phyloP scores from a whole-genome alignment of 2,329 filamentous ascomycete species.

The Sordariomycetes sp. region DNA sequence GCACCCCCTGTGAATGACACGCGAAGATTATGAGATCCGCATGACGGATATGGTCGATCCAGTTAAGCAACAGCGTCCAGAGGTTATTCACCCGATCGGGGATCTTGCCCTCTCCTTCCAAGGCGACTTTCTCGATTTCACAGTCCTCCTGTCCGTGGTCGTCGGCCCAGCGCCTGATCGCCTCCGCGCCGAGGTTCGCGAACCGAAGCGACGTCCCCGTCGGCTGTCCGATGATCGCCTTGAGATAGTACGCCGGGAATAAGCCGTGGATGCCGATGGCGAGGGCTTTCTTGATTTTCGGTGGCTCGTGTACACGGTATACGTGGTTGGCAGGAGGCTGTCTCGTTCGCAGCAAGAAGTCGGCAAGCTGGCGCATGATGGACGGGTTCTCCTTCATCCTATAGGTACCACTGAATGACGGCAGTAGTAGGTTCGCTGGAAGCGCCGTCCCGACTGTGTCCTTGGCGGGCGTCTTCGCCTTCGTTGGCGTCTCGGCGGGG shows the following conservation, averaged over 20 bases:
- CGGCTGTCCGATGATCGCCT: slow-evolving; percentile 87
- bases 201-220: slow-evolving; percentile 94
- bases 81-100: slow-evolving; percentile 80
- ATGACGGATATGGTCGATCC: slow-evolving; percentile 79
- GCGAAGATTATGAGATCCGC: slow-evolving; percentile 89
- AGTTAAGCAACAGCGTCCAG: slow-evolving; percentile 90
- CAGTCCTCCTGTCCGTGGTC: slow-evolving; percentile 60
- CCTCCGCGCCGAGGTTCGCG: slow-evolving; percentile 73
- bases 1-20: slow-evolving; percentile 92
- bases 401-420: slow-evolving; percentile 61
- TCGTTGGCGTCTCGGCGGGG: slow-evolving; percentile 1
- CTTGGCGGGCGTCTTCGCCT: slow-evolving; percentile 22
- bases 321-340: slow-evolving; percentile 58
- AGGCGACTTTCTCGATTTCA: slow-evolving; percentile 84
- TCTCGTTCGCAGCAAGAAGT: slow-evolving; percentile 44
- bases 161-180: slow-evolving; percentile 75
- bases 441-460: slow-evolving; percentile 3
- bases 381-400: slow-evolving; percentile 56
- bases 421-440: slow-evolving; percentile 55
- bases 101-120: slow-evolving; percentile 92
- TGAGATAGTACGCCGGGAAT: slow-evolving; percentile 77
- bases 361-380: slow-evolving; percentile 54
- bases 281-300: slow-evolving; percentile 71
- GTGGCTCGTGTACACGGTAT: slow-evolving; percentile 55
- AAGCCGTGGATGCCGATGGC: slow-evolving; percentile 93